Conservation (phyloP, 2,329 filamentous ascomycete genomes). For the Orbilia javanica region DNA sequence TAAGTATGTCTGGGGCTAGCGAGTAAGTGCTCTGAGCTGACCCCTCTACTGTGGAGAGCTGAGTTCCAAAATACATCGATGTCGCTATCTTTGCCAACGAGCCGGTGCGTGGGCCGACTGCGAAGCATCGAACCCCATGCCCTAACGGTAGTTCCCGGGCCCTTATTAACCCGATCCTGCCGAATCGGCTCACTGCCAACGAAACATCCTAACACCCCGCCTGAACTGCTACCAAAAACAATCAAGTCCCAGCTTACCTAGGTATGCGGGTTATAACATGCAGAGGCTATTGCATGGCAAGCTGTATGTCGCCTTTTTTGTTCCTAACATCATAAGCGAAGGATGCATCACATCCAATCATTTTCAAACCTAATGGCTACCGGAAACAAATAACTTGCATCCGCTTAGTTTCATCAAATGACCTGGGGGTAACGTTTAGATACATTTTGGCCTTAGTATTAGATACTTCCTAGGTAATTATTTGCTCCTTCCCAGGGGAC, state of each 20-base stretch:
- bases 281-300: slow-evolving; percentile 35
- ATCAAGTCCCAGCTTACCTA: slow-evolving; percentile 20
- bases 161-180: neutral
- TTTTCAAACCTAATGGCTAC: slow-evolving; percentile 35
- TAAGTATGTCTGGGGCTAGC: neutral
- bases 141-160: slow-evolving; percentile 18
- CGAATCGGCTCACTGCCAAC: slow-evolving; percentile 23
- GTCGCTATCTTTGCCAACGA: slow-evolving; percentile 14
- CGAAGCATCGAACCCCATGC: neutral
- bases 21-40: too few relatives aligned
- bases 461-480: neutral
- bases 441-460: slow-evolving; percentile 9
- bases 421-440: slow-evolving; percentile 42
- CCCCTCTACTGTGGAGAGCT: neutral
- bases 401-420: slow-evolving; percentile 53
- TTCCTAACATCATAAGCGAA: slow-evolving; percentile 49
- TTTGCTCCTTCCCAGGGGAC: slow-evolving; percentile 18
- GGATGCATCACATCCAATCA: slow-evolving; percentile 46
- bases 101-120: neutral
- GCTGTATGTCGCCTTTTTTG: slow-evolving; percentile 50
- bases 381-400: slow-evolving; percentile 55
- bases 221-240: slow-evolving; percentile 19
- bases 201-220: neutral
- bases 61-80: slow-evolving; percentile 5
- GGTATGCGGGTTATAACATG: slow-evolving; percentile 26